Base-by-base conservation (phyloP, 441 rosid genomes). In the Theobroma grandiflorum region DNA sequence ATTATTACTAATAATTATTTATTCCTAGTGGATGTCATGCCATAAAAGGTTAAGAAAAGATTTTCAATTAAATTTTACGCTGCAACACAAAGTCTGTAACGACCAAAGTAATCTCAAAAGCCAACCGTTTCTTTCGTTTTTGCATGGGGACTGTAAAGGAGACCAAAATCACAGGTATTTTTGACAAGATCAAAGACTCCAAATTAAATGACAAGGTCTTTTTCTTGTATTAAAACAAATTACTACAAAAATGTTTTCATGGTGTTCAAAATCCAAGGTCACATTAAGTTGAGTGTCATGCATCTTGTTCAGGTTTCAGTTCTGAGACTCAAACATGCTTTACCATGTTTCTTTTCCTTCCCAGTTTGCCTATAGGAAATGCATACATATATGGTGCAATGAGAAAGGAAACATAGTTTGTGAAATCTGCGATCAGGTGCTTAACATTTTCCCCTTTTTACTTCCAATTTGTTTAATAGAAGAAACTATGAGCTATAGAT, bases 301-400 rank as follows among this genome's bases (percentile, higher is more conserved):
- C 47, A 43, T 43, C 47, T 43, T 26, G 31, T 26, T 26, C 31
- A 26, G 31, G 31, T 26, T 26, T 26, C 31, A 7, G 61, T 57
- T 22, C 5, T 22, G 63, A 58, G 3, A 22, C 63, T 22, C 15
- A 9, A 58, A 58, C 12, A 58, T 20, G 14, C 12, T 58, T 10
- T 8, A 6, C 8, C n/a, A n/a, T n/a, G n/a, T 11, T 59, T 49
- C 42, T 14, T 62, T 18, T 16, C 35, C 43, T 45, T 6, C 14
- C 3, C 57, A 80, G 80, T 81, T 62, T 76, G 84, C 80, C 12
- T 80, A 76, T 47, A 71, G 74, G 50, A 55, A 55, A 20, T 81
- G 84, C 45, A 12, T 81, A 9, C 84, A 81, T 31, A 26, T 14
- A 33, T 81, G 84, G 84, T 71, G 80, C 66, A 50, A 71, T 5